phyloP scores from a whole-genome alignment of 2,329 filamentous ascomycete genomes.

The Beauveria brongniartii region DNA sequence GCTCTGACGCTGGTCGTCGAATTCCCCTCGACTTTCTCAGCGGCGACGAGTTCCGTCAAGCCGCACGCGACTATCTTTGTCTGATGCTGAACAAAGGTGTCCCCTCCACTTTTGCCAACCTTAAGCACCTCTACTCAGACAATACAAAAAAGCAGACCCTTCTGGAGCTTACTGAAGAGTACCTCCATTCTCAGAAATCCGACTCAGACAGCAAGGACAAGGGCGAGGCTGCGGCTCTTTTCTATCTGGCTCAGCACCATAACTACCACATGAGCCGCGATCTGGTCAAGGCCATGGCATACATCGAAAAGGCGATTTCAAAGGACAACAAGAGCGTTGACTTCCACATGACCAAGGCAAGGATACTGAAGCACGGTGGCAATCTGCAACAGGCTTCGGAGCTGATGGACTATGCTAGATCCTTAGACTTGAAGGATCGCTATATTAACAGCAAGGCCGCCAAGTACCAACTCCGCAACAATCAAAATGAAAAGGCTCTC shows the following conservation, averaged over 20 bases:
- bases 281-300: slow-evolving; percentile 70
- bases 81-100: slow-evolving; percentile 87
- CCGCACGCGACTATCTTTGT: slow-evolving; percentile 71
- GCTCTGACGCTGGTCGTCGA: slow-evolving; percentile 76
- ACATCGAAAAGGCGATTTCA: slow-evolving; percentile 75
- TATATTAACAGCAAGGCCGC: slow-evolving; percentile 98
- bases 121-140: slow-evolving; percentile 86
- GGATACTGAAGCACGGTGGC: slow-evolving; percentile 87
- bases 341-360: slow-evolving; percentile 89
- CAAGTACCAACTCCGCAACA: slow-evolving; percentile 91
- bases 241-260: slow-evolving; percentile 95
- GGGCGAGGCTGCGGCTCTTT: slow-evolving; percentile 74
- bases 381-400: slow-evolving; percentile 72
- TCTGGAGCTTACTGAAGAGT: slow-evolving; percentile 68
- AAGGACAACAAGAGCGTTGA: slow-evolving; percentile 76
- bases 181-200: slow-evolving; percentile 53
- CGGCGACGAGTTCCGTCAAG: slow-evolving; percentile 70
- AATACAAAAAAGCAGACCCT: slow-evolving; percentile 69
- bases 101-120: slow-evolving; percentile 91
- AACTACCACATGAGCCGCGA: slow-evolving; percentile 86
- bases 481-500: slow-evolving; percentile 79
- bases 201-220: slow-evolving; percentile 40
- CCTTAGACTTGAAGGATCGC: slow-evolving; percentile 80
- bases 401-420: slow-evolving; percentile 79
- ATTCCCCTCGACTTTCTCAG: slow-evolving; percentile 84